These are phyloP conservation scores for Apiosordaria backusii DNA, from an alignment of 495 filamentous ascomycete genomes.

Conservation along the genomic window DNA sequence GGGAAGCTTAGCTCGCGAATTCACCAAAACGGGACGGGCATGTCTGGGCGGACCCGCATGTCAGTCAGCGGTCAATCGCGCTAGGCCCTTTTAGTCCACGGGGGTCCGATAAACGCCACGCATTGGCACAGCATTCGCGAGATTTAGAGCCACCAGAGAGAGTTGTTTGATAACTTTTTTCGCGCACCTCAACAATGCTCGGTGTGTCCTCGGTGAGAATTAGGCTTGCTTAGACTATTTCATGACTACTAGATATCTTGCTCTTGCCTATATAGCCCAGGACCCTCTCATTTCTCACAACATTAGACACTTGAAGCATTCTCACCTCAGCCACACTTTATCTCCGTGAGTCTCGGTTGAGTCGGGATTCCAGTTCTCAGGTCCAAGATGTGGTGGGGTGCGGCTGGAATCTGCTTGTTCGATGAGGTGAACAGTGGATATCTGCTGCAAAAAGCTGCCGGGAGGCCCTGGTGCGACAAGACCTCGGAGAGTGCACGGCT, in stretches of 20 bases:
- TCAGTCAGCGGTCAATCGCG: conserved; percentile 11
- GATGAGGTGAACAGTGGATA: background rate
- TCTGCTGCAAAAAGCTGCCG: background rate
- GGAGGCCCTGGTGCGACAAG: background rate
- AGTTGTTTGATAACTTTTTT: background rate
- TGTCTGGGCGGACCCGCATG: conserved; percentile 15
- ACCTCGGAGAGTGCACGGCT: background rate
- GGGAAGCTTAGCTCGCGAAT: conserved; percentile 28
- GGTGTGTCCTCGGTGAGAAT: background rate
- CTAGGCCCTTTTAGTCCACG: background rate
- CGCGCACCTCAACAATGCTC: background rate
- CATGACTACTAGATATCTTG: no score
- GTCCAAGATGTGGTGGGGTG: background rate
- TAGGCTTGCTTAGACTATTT: background rate
- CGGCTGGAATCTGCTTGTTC: background rate
- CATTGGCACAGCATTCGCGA: conserved; percentile 1
- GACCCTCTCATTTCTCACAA: background rate
- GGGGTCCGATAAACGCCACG: conserved; percentile 1
- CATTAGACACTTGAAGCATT: background rate
- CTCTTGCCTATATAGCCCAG: background rate
- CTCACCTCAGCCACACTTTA: background rate
- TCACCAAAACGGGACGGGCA: conserved; percentile 25
- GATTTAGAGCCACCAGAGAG: background rate
- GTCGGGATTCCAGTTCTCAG: background rate
- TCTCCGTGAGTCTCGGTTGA: background rate